Base-by-base conservation (phyloP, 768 basidiomycete genomes). In the Suillus ampliporus region DNA sequence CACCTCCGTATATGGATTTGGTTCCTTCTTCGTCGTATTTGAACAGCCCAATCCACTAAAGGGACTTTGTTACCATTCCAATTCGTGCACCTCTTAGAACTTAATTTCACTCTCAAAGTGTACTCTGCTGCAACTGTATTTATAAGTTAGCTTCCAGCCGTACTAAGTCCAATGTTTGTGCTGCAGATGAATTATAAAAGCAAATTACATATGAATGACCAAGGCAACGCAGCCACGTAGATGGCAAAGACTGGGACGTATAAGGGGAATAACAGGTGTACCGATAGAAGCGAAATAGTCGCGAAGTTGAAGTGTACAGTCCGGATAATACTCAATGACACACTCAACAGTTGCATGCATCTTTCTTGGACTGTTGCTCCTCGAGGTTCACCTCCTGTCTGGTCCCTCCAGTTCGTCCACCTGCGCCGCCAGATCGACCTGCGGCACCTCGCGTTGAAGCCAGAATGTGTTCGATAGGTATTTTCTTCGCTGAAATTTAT, bases 381-480 rank as follows among this genome's bases (percentile, higher is more conserved):
- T 90, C 86, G 64, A 94, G 80, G 70, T 87, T 91, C 52, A 95
- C 90, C 44, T 75, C 73, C 72, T 86, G 83, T 65, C 79, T 81
- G 57, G 82, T 73, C 47, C 79, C 76, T 64, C 84, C 85, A 6
- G 80, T 73, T 64, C 89, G 85, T 66, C 75, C 78, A 44, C 85
- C 82, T 6, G 83, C 76, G 61, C 81, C 80, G 64, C 88, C 89
- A 61, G 86, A 81, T 68, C 89, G 86, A 28, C 87, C 87, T 28
- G 86, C 80, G 53, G 79, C 84, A 46, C 88, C 87, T 48, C 91
- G 88, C 44, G 90, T 88, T 14, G 95, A 91, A 56, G 94, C 93
- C 67, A 95, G 79, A 69, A 97, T 95, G 68, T 94, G 91, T 70
- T 99, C 97, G 74, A 98, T 92, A n/a, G 90, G 90, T 69, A 91